Base-by-base conservation (phyloP, 306 rosid genomes). In the Prunus padus region DNA sequence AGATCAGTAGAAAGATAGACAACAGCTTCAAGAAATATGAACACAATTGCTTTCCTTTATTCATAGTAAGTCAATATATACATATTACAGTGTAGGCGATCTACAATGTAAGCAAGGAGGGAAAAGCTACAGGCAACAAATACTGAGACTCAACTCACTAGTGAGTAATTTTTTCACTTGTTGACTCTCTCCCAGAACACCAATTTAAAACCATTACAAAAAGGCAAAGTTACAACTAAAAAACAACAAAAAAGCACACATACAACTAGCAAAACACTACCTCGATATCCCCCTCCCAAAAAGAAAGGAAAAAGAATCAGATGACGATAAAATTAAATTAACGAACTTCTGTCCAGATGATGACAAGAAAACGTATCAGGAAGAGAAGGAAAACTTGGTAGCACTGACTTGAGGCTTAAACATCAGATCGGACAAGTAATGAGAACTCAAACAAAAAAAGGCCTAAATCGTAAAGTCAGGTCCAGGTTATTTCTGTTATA, bases 51-150 rank as follows among this genome's bases (percentile, higher is more conserved):
- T 70, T 74, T 72, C 63, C 30, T 59, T 59, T 60, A 63, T 60
- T 73, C n/a, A 54, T 55, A 67, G 47, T 1, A 73, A 16, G 42
- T 57, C n/a, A 49, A 26, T 26, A 37, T 66, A 20, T 61, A 20
- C 30, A 57, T 22, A 1, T 65, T 64, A 50, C 20, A 50, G 19
- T 50, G 67, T 3, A 57, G 47, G n/a, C 7, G 47, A 30, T 11
- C 69, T 65, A 65, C 70, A 65, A 11, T 28, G 51, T 28, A 22
- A 31, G 59, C 22, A 46, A 13, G 70, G 45, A 31, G 50, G 30
- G 30, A 77, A 50, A 68, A 77, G 68, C 79, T 54, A 25, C 22
- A 54, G 59, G 22, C 59, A 68, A 15, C 11, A 33, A 65, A 65
- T 54, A 60, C 40, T 40, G 20, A 12, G 59, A 54, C 25, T 54